Base-by-base conservation (phyloP, 2,329 filamentous ascomycete genomes). In the Hirsutella minnesotensis region DNA sequence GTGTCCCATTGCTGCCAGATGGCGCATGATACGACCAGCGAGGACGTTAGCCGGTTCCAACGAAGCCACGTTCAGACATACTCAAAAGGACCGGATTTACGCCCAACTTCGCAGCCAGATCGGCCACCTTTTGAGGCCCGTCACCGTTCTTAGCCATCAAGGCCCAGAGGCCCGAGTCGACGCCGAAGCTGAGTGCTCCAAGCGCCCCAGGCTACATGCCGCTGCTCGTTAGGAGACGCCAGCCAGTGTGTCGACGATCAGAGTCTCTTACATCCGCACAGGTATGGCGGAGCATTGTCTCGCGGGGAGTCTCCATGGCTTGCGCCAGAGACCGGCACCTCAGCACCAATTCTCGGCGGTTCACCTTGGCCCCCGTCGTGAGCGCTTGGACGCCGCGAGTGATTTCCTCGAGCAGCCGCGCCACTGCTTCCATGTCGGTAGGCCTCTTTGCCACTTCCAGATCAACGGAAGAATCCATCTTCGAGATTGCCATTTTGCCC, bases 201-300 rank as follows among this genome's bases (percentile, higher is more conserved):
- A 54, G 40, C 2, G 50, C 49, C 15, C 49, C 51, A 9, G 55
- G 50, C 51, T 58, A 37, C 24, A 27, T 27, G 24, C 12, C 7
- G 12, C 7, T 27, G 24, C 12, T 27, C 24, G 12, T 20, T 39
- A 13, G 15, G 8, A n/a, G n/a, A n/a, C n/a, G n/a, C n/a, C 19
- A 27, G 39, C 21, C 10, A 8, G 10, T 40, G 13, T 29, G 12
- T 9, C 5, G 10, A 30, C 9, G 10, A 5, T 19, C 7, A 19
- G 9, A n/a, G 33, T 5, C 5, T 35, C 51, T 44, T 49, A 59
- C 60, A 58, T 71, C 59, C 0, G 64, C 65, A 65, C 68, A 72
- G 46, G 53, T 58, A 37, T 70, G 66, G 43, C 64, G 58, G 42
- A 70, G 59, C 58, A 71, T 69, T 0, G 67, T 66, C 53, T 73